A percentile compares a stretch with the other conserved stretches of the same genome.
Evolutionary conservation across 257 asterid genomes (phyloP).

Genomic region (Salvia splendens): DNA sequence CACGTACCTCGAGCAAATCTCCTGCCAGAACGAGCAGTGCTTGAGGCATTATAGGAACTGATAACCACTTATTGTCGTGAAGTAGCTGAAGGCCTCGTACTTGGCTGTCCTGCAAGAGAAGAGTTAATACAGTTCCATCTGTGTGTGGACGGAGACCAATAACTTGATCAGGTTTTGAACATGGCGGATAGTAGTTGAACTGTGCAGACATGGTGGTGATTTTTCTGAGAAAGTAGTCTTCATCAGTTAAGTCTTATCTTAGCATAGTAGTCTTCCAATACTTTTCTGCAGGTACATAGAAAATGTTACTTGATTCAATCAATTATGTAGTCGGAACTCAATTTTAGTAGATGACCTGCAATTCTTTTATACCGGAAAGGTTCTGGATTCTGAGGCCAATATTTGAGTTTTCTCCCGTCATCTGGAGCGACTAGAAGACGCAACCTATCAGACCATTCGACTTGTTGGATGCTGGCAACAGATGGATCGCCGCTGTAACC

Average conservation of each 20-base stretch:
- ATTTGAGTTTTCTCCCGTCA: constrained; percentile 36
- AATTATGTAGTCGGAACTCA: not conserved
- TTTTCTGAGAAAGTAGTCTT: constrained; percentile 39
- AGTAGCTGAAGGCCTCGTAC: constrained; percentile 67
- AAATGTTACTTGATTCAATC: not conserved
- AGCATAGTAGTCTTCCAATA: constrained; percentile 38
- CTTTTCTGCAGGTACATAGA: constrained; percentile 34
- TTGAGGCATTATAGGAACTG: constrained; percentile 49
- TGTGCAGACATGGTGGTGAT: constrained; percentile 46
- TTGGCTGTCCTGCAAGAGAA: constrained; percentile 59
- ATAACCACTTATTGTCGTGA: constrained; percentile 54
- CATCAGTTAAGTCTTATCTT: constrained; percentile 42
- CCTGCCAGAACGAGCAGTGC: constrained; percentile 58
- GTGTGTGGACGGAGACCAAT: constrained; percentile 70
- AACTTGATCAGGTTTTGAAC: constrained; percentile 58
- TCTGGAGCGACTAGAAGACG: constrained; percentile 51
- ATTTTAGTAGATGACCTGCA: not conserved
- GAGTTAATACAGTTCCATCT: constrained; percentile 60
- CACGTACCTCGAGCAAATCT: constrained; percentile 67
- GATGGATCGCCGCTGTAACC: constrained; percentile 57
- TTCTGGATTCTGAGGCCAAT: constrained; percentile 58
- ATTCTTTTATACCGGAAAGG: constrained; percentile 44
- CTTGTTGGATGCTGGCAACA: constrained; percentile 44
- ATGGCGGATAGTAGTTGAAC: constrained; percentile 69
- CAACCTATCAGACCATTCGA: constrained; percentile 61